Percentiles rank a stretch among this genome's conserved stretches.
These are phyloP conservation scores for Aspergillus calidoustus DNA, from an alignment of 2,329 filamentous ascomycete genomes.

Conservation along the genomic window DNA sequence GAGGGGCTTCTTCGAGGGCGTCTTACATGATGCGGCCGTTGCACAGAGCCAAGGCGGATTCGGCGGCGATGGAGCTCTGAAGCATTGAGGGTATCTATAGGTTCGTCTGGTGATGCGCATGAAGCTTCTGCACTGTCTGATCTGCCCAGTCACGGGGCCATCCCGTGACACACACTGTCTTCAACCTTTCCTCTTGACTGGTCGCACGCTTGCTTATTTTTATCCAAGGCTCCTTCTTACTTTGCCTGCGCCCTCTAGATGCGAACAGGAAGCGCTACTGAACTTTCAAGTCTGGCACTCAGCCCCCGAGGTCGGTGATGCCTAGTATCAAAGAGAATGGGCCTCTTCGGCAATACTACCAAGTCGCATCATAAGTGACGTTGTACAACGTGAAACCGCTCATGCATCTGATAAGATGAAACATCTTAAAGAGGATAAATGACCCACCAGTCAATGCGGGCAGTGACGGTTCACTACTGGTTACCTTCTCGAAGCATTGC, in stretches of 20 bases:
- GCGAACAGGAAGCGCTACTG: not conserved
- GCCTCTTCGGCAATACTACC: not conserved
- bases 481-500: constrained; percentile 21
- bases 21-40: constrained; percentile 18
- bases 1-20: not conserved
- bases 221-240: not conserved
- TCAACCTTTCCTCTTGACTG: not conserved
- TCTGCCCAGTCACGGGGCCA: constrained; percentile 8
- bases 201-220: constrained; percentile 1
- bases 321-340: not conserved
- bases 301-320: not conserved
- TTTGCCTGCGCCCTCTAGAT: not conserved
- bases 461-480: constrained; percentile 11
- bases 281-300: not conserved
- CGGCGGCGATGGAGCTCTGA: constrained; percentile 8
- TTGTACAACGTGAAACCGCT: constrained; percentile 9
- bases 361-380: not conserved
- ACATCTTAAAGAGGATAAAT: constrained; percentile 9
- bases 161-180: constrained; percentile 4
- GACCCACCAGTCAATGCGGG: constrained; percentile 12
- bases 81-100: constrained; percentile 6
- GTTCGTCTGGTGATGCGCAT: constrained; percentile 11
- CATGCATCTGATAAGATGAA: constrained; percentile 22
- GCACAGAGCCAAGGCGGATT: constrained; percentile 24
- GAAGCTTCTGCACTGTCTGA: constrained; percentile 1